Conservation (phyloP, 768 basidiomycete species). For the Suillus hirtellus region DNA sequence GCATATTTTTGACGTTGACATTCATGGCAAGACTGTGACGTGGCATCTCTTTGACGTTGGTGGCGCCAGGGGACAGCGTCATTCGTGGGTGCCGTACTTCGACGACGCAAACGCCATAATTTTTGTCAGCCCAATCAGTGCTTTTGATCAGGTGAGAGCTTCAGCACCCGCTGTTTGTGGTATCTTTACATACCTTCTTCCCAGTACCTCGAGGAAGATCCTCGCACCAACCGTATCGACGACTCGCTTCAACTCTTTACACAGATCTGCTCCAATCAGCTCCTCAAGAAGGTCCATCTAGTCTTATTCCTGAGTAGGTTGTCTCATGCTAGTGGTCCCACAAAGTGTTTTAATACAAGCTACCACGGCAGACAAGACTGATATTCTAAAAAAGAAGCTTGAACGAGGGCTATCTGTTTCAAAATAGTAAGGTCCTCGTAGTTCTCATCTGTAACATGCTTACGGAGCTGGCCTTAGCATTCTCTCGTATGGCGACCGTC, state of each 20-base stretch:
- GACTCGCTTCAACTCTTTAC: conserved; percentile 89
- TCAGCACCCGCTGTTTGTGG: neutral
- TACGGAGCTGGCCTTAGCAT: conserved; percentile 46
- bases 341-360: neutral
- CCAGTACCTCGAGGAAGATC: conserved; percentile 86
- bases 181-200: conserved; percentile 7
- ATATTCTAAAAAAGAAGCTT: conserved; percentile 72
- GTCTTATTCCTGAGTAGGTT: conserved; percentile 59
- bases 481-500: conserved; percentile 75
- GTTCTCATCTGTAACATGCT: conserved; percentile 15
- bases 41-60: conserved; percentile 77
- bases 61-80: conserved; percentile 69
- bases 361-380: conserved; percentile 63
- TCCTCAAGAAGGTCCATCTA: conserved; percentile 69
- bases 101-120: conserved; percentile 80
- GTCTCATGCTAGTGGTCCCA: neutral
- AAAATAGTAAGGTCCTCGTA: conserved; percentile 59
- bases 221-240: conserved; percentile 80
- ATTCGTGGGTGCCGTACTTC: conserved; percentile 70
- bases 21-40: conserved; percentile 74
- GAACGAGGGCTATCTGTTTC: conserved; percentile 68
- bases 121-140: conserved; percentile 76
- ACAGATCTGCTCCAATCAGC: conserved; percentile 77
- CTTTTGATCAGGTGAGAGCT: conserved; percentile 66
- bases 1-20: conserved; percentile 78